phyloP scores from a whole-genome alignment of 2,329 filamentous ascomycete species.

The Cladorrhinum sp. region DNA sequence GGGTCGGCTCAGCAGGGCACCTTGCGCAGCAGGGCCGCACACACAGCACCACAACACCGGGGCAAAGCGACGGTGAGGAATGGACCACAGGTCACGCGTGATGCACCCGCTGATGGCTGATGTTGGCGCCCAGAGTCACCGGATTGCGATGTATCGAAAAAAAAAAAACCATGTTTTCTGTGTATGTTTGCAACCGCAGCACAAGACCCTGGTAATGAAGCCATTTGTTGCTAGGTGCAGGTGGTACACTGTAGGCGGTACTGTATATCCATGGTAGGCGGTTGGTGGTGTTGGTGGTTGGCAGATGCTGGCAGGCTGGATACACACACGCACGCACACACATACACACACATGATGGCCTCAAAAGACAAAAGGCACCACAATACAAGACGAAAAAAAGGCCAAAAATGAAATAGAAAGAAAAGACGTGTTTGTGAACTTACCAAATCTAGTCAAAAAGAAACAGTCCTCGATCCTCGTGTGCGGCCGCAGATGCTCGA shows the following conservation, averaged over 20 bases:
- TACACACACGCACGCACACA: not conserved
- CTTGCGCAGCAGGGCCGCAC: not conserved
- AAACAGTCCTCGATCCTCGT: not conserved
- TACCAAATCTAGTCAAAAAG: not conserved
- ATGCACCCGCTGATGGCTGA: not conserved
- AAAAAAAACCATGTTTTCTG: not conserved
- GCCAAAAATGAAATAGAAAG: not conserved
- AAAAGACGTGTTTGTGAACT: not conserved
- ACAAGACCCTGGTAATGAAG: not conserved
- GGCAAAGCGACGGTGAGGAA: slow-evolving; percentile 7
- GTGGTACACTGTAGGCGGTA: not conserved
- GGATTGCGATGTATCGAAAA: slow-evolving; percentile 1
- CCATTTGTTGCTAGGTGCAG: not conserved
- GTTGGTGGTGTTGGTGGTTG: not conserved
- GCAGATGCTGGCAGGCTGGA: slow-evolving; percentile 3
- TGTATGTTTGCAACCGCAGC: not conserved
- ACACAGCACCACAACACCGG: not conserved
- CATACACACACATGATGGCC: not conserved
- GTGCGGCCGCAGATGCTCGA: not conserved
- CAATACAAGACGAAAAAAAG: not conserved
- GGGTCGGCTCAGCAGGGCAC: slow-evolving; percentile 3
- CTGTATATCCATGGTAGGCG: not conserved
- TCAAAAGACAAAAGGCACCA: not conserved
- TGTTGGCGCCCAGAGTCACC: not conserved
- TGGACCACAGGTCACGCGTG: slow-evolving; percentile 8